These are phyloP conservation scores for Handroanthus guayacan DNA, from an alignment of 257 asterid genomes.

Conservation along the genomic window DNA sequence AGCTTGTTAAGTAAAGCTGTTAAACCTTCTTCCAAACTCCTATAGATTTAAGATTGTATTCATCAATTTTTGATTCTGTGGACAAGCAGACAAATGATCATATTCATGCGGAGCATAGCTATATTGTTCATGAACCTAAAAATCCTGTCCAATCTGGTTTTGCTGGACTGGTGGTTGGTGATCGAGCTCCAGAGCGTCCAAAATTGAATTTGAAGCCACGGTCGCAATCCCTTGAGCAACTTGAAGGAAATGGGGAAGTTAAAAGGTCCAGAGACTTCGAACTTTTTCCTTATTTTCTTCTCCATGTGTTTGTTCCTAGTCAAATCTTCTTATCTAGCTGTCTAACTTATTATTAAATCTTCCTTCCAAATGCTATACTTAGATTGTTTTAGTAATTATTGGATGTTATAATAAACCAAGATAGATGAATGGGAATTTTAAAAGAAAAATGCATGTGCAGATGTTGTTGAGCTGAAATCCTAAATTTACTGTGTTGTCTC, in stretches of 20 bases:
- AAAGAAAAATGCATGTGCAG: not conserved
- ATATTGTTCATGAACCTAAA: slow-evolving; percentile 44
- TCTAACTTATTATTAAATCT: slow-evolving; percentile 17
- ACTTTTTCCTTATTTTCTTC: slow-evolving; percentile 22
- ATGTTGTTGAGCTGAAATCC: slow-evolving; percentile 7
- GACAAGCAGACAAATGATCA: slow-evolving; percentile 55
- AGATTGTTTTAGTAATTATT: not conserved
- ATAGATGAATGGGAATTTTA: slow-evolving; percentile 17
- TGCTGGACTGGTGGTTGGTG: slow-evolving; percentile 44
- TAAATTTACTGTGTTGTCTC: slow-evolving; percentile 1
- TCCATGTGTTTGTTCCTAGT: not conserved
- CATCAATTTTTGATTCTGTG: slow-evolving; percentile 43
- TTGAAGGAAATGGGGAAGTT: slow-evolving; percentile 53
- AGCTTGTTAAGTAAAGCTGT: slow-evolving; percentile 13
- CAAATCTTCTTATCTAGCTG: slow-evolving; percentile 10
- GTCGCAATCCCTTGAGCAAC: slow-evolving; percentile 58
- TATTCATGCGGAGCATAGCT: slow-evolving; percentile 43
- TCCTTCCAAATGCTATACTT: not conserved
- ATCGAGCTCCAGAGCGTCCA: slow-evolving; percentile 65
- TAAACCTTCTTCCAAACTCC: slow-evolving; percentile 16
- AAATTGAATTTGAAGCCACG: slow-evolving; percentile 79
- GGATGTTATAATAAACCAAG: not conserved
- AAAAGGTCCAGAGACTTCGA: slow-evolving; percentile 56
- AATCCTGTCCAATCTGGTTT: slow-evolving; percentile 45
- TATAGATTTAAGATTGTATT: slow-evolving; percentile 8